phyloP scores from a whole-genome alignment of 805 yeast genomes.

The Scheffersomyces ergatensis region DNA sequence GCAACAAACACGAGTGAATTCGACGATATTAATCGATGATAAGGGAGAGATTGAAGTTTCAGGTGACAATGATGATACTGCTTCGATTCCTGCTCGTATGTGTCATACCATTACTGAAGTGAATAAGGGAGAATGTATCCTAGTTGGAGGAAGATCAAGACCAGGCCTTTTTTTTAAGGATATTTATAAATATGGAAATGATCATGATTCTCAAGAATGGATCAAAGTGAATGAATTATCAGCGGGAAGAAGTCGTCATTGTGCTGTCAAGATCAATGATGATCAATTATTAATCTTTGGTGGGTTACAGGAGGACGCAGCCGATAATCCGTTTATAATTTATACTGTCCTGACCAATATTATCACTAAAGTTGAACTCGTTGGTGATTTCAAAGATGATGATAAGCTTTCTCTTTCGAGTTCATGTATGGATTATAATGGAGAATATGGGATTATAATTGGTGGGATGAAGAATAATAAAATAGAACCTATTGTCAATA shows the following conservation, averaged over 20 bases:
- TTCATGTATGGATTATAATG: conserved; percentile 32
- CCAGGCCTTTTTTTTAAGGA: conserved; percentile 48
- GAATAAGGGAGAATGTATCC: conserved; percentile 22
- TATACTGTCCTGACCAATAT: conserved; percentile 16
- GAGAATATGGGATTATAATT: conserved; percentile 35
- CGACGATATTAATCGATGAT: conserved; percentile 5
- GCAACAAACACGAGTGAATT: conserved; percentile 25
- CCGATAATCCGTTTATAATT: conserved; percentile 11
- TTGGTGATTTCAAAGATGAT: conserved; percentile 15
- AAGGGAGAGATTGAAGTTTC: conserved; percentile 3
- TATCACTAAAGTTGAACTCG: conserved; percentile 8
- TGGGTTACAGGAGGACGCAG: conserved; percentile 28
- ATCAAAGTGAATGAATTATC: conserved; percentile 34
- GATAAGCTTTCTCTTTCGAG: conserved; percentile 25
- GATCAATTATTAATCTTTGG: conserved; percentile 48
- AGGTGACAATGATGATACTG: conserved; percentile 33
- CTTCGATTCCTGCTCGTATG: conserved; percentile 40
- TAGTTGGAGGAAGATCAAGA: conserved; percentile 67
- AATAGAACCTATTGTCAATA: conserved; percentile 27
- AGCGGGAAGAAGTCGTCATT: conserved; percentile 50
- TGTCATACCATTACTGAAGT: conserved; percentile 51
- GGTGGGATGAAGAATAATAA: conserved; percentile 44
- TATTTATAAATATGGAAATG: conserved; percentile 17
- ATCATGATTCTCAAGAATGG: too few relatives aligned
- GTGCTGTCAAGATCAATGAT: conserved; percentile 25